Percentiles rank a stretch among this genome's conserved stretches.
phyloP scores from a whole-genome alignment of 768 basidiomycete species.

The Exidia glandulosa region DNA sequence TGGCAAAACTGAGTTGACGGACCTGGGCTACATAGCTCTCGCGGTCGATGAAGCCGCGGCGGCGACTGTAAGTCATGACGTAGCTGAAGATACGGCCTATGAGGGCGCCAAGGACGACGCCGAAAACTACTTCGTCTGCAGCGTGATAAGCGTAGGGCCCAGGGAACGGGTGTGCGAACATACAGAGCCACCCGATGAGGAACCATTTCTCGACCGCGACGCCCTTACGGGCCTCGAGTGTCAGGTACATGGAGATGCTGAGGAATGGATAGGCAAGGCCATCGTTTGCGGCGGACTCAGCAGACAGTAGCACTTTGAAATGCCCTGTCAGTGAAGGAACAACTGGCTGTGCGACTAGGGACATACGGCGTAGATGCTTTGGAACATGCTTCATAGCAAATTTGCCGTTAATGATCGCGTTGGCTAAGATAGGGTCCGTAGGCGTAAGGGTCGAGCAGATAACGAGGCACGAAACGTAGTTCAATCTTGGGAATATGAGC shows the following conservation, averaged over 20 bases:
- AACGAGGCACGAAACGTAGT: conserved; percentile 66
- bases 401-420: conserved; percentile 28
- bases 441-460: conserved; percentile 87
- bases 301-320: conserved; percentile 50
- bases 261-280: conserved; percentile 93
- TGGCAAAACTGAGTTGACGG: neutral
- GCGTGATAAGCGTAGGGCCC: neutral
- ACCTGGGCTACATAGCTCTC: conserved; percentile 79
- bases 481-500: conserved; percentile 58
- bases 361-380: conserved; percentile 43
- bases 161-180: conserved; percentile 8
- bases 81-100: conserved; percentile 47
- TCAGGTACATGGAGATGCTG: conserved; percentile 70
- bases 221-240: conserved; percentile 48
- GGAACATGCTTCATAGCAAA: conserved; percentile 65
- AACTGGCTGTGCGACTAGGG: neutral
- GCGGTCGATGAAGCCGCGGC: conserved; percentile 54
- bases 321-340: neutral
- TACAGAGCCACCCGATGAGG: conserved; percentile 73
- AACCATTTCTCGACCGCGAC: conserved; percentile 78
- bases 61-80: conserved; percentile 61
- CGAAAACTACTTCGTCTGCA: conserved; percentile 72
- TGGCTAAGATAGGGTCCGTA: conserved; percentile 58
- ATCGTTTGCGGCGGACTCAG: conserved; percentile 92
- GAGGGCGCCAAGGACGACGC: conserved; percentile 54